Percentiles rank a stretch among this genome's conserved stretches.
phyloP scores from a whole-genome alignment of 148 eudicot species.

The Bassia scoparia region DNA sequence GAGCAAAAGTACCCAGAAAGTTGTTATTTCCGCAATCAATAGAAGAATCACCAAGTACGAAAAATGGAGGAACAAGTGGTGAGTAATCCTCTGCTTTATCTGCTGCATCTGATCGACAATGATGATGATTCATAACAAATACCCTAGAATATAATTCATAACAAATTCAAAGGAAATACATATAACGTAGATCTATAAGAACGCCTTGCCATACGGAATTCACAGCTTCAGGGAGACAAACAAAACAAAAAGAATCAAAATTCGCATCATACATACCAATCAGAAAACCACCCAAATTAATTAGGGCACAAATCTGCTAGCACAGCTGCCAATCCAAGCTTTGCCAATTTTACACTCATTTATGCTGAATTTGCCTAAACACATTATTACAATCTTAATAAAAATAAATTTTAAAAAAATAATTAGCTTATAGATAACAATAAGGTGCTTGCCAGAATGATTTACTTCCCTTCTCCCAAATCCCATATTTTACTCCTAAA shows the following conservation, averaged over 20 bases:
- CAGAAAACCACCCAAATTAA: too few species aligned
- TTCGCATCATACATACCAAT: too few species aligned
- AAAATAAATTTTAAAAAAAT: slow-evolving; percentile 18
- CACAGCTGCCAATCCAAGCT: slow-evolving; percentile 51
- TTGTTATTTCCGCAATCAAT: slow-evolving; percentile 88
- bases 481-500: slow-evolving; percentile 21
- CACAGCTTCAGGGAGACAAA: too few species aligned
- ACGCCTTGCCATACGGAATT: too few species aligned
- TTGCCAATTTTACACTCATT: slow-evolving; percentile 49
- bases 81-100: background rate
- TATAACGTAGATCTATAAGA: too few species aligned
- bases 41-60: slow-evolving; percentile 82
- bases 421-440: background rate
- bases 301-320: too few species aligned
- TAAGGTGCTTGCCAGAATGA: background rate
- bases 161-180: too few species aligned
- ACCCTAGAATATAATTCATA: too few species aligned
- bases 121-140: too few species aligned
- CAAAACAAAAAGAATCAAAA: too few species aligned
- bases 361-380: slow-evolving; percentile 45
- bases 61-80: slow-evolving; percentile 52
- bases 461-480: slow-evolving; percentile 52
- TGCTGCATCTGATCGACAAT: too few species aligned
- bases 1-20: slow-evolving; percentile 82
- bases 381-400: slow-evolving; percentile 7